Evolutionary conservation across 345 rosid genomes (phyloP).

Genomic region (Geranium brycei): DNA sequence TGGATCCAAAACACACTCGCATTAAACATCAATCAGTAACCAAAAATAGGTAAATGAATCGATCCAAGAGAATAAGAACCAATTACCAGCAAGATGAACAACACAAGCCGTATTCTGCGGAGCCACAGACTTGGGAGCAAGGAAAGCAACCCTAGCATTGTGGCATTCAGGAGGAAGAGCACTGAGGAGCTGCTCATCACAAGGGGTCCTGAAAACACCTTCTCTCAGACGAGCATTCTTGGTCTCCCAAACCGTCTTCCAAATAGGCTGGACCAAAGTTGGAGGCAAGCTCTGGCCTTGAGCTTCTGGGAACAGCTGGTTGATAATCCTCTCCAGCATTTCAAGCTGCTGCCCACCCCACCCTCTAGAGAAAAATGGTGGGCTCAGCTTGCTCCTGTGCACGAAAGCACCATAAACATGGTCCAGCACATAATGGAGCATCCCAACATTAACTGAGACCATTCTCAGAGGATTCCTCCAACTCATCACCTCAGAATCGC

Average conservation of each 20-base stretch:
- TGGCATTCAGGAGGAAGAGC: constrained; percentile 89
- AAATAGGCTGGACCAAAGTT: constrained; percentile 46
- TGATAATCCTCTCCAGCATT: constrained; percentile 63
- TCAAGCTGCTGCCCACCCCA: constrained; percentile 93
- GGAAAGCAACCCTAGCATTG: constrained; percentile 79
- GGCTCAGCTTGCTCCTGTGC: constrained; percentile 69
- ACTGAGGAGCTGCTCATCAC: constrained; percentile 57
- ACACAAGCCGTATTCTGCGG: constrained; percentile 92
- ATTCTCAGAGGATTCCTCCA: constrained; percentile 21
- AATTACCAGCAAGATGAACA: constrained; percentile 93
- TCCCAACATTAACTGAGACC: constrained; percentile 75
- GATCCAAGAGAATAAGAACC: not conserved
- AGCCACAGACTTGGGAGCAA: constrained; percentile 53
- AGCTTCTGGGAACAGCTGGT: constrained; percentile 58
- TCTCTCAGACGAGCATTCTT: constrained; percentile 59
- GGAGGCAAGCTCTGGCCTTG: constrained; percentile 74
- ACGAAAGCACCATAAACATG: constrained; percentile 85
- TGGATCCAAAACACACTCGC: no score
- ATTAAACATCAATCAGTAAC: no score
- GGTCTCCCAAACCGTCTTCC: constrained; percentile 92
- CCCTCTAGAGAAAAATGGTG: constrained; percentile 84
- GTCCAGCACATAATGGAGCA: constrained; percentile 82
- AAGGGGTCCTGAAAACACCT: constrained; percentile 77
- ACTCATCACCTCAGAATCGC: not conserved
- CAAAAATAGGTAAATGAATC: no score